A percentile compares a stretch with the other conserved stretches of the same genome.
Evolutionary conservation across 2,329 filamentous ascomycete species (phyloP).

Genomic region (Teratosphaeria viscida): DNA sequence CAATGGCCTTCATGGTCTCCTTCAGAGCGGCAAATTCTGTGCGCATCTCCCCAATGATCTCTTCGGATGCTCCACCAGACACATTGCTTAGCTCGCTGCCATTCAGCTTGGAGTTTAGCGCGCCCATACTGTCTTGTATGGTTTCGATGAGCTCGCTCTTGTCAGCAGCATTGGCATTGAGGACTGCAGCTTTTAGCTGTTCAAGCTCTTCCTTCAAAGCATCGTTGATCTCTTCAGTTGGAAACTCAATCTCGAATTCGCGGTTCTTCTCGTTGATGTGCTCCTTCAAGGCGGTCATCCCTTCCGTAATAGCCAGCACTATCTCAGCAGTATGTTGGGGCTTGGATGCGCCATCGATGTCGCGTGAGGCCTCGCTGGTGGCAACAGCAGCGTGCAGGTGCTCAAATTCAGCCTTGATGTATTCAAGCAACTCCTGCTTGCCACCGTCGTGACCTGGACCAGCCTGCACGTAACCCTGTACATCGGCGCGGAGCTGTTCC

Average conservation of each 20-base stretch:
- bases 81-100: slow-evolving; percentile 22
- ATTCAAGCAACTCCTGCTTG: slow-evolving; percentile 37
- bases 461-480: slow-evolving; percentile 42
- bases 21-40: slow-evolving; percentile 53
- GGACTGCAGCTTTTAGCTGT: slow-evolving; percentile 66
- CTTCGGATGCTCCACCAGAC: slow-evolving; percentile 30
- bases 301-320: slow-evolving; percentile 22
- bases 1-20: slow-evolving; percentile 43
- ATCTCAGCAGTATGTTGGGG: slow-evolving; percentile 19
- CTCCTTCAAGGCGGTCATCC: slow-evolving; percentile 21
- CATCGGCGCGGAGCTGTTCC: slow-evolving; percentile 52
- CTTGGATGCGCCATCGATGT: slow-evolving; percentile 9
- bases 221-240: slow-evolving; percentile 45
- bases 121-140: slow-evolving; percentile 43
- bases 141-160: slow-evolving; percentile 54
- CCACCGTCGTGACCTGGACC: slow-evolving; percentile 33
- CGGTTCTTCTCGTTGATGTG: slow-evolving; percentile 27
- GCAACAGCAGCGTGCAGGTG: slow-evolving; percentile 48
- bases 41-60: slow-evolving; percentile 41
- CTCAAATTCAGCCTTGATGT: slow-evolving; percentile 49
- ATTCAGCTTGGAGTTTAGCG: slow-evolving; percentile 35
- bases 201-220: slow-evolving; percentile 75
- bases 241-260: slow-evolving; percentile 23
- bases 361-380: slow-evolving; percentile 27
- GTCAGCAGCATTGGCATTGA: slow-evolving; percentile 45